Evolutionary conservation across 2,329 filamentous ascomycete species (phyloP), one percentile per base, ranked within the genome.

Genomic region (Ophiostoma piceae): DNA sequence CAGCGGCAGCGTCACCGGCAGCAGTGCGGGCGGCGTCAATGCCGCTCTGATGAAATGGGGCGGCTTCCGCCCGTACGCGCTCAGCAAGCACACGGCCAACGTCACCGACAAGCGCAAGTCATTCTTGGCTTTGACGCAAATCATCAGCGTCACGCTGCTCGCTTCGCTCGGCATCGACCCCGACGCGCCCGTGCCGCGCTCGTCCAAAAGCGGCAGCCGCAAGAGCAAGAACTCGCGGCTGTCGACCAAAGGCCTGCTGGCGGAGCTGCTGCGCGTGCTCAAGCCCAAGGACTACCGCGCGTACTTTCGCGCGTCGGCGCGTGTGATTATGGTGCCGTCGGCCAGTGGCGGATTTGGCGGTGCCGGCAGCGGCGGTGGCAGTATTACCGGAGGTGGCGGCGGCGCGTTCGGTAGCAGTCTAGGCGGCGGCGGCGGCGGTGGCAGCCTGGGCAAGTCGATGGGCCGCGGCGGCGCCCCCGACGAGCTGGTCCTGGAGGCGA

Each of bases 211-310:
- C 19, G 43, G 12, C 35, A 54, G 66, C 16, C 35, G n/a, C 32
- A 62, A 16, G 37, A 54, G n/a, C 32, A 62, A 16, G 37, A 54
- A 68, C 16, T 22, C 39, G 47, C 65, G 68, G 11, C 67, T 74
- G 54, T 72, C 73, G 16, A 71, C 71, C 0, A 67, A 67, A 12
- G 71, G 71, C 3, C 67, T 74, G 66, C 67, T 74, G 41, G 47
- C 65, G 1, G 69, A 72, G 65, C 68, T 74, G 64, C 67, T 72
- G 66, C 73, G 73, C 29, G 71, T 73, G 29, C 70, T 74, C 32
- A 69, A 71, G 68, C 73, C 73, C 54, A 71, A 71, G 64, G 72
- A 74, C 71, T 74, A 74, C 70, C 73, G 73, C 22, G 70, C 73
- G 7, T 73, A 71, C 68, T 74, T 74, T 65, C 72, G 72, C 16